A percentile compares a stretch with the other conserved stretches of the same genome.
phyloP scores from a whole-genome alignment of 1,284 basidiomycete species.

The Pseudozyma sp. region DNA sequence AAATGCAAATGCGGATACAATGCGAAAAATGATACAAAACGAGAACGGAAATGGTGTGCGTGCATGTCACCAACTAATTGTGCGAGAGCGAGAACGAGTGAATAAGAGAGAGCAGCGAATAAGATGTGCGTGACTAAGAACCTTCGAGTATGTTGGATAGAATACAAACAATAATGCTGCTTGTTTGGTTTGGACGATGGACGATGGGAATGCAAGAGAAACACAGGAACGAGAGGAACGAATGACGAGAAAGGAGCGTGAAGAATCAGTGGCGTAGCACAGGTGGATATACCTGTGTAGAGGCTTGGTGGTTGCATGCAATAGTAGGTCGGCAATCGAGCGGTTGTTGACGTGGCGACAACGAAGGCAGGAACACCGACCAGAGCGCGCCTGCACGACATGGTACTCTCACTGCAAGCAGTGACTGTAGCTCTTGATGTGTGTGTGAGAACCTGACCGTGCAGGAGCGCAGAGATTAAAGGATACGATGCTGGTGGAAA shows the following conservation, averaged over 20 bases:
- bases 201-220: not conserved
- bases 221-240: constrained; percentile 1
- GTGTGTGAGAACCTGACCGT: not conserved
- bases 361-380: not conserved
- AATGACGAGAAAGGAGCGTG: not conserved
- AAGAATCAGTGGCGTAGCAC: not conserved
- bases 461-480: not conserved
- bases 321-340: too few relatives aligned
- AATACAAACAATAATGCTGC: constrained; percentile 28
- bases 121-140: constrained; percentile 12
- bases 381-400: not conserved
- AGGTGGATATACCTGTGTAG: not conserved
- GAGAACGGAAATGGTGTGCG: constrained; percentile 16
- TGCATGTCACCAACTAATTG: constrained; percentile 15
- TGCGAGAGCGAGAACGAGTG: not conserved
- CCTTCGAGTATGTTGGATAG: constrained; percentile 37
- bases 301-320: too few relatives aligned
- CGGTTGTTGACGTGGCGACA: not conserved
- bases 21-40: not conserved
- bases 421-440: not conserved
- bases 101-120: constrained; percentile 5
- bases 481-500: constrained; percentile 4
- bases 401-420: not conserved
- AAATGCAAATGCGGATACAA: constrained; percentile 3
- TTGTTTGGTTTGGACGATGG: constrained; percentile 8